Evolutionary conservation across 1,284 basidiomycete species (phyloP).

Genomic region (Austropuccinia psidii): DNA sequence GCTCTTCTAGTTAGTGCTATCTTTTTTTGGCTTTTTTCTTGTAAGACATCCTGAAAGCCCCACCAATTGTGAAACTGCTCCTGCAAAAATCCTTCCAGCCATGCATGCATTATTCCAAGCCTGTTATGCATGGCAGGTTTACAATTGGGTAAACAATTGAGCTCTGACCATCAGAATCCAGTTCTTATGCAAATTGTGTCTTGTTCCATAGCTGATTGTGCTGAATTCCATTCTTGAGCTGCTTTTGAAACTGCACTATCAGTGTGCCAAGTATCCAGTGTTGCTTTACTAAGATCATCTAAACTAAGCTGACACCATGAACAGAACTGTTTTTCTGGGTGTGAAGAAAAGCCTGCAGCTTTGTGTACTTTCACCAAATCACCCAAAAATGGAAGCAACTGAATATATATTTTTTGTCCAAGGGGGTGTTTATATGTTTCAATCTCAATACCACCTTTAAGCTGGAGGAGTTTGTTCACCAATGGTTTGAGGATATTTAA

Average conservation of each 20-base stretch:
- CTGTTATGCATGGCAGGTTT: not conserved
- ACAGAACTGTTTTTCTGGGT: not conserved
- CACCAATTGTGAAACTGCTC: not conserved
- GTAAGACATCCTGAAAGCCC: too few species aligned
- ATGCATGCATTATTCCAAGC: constrained; percentile 24
- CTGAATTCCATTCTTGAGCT: not conserved
- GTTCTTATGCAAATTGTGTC: not conserved
- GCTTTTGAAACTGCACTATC: not conserved
- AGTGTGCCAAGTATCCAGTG: too few species aligned
- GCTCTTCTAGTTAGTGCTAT: too few species aligned
- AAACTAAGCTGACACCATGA: too few species aligned
- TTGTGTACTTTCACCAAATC: constrained; percentile 5
- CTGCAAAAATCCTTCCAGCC: constrained; percentile 14
- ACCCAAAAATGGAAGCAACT: constrained; percentile 1
- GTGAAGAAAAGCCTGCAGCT: constrained; percentile 9
- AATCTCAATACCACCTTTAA: not conserved
- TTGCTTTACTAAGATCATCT: too few species aligned
- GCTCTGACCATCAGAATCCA: constrained; percentile 10
- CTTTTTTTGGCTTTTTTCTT: too few species aligned
- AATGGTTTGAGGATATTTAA: not conserved
- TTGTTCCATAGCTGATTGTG: not conserved
- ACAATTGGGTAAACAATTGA: constrained; percentile 7
- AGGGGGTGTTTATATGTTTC: not conserved
- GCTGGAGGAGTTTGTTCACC: not conserved
- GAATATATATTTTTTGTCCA: not conserved